phyloP scores from a whole-genome alignment of 2,329 filamentous ascomycete genomes.

The Phialophora macrospora region DNA sequence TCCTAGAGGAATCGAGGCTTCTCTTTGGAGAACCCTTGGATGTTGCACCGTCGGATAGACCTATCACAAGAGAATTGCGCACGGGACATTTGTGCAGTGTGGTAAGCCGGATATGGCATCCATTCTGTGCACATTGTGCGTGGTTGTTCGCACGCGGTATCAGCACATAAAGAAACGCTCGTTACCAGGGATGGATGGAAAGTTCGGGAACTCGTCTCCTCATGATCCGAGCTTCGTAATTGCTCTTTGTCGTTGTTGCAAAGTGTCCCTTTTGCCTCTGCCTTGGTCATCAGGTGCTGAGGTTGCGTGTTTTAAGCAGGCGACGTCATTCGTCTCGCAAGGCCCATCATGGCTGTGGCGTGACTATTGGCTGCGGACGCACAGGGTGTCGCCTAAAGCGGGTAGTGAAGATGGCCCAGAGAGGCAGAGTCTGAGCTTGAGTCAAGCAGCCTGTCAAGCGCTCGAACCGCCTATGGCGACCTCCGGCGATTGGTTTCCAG shows the following conservation, averaged over 20 bases:
- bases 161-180: neutral
- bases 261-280: slow-evolving; percentile 20
- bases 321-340: slow-evolving; percentile 27
- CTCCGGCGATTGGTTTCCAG: slow-evolving; percentile 4
- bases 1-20: neutral
- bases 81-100: slow-evolving; percentile 5
- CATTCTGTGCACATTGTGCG: neutral
- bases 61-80: slow-evolving; percentile 15
- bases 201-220: slow-evolving; percentile 1
- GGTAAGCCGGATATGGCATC: slow-evolving; percentile 15
- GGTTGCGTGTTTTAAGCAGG: slow-evolving; percentile 22
- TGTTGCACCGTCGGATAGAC: slow-evolving; percentile 7
- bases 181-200: neutral
- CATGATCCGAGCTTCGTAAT: slow-evolving; percentile 6
- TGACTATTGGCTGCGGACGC: slow-evolving; percentile 31
- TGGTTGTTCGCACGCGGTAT: neutral
- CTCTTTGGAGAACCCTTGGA: slow-evolving; percentile 5
- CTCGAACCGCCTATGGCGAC: neutral
- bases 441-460: neutral
- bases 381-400: slow-evolving; percentile 24
- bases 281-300: slow-evolving; percentile 6
- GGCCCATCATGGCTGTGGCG: slow-evolving; percentile 32
- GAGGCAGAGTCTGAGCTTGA: slow-evolving; percentile 10
- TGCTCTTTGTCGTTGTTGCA: slow-evolving; percentile 17
- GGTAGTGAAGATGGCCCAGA: slow-evolving; percentile 9